These are phyloP conservation scores for Paxillus ammoniavirescens DNA, from an alignment of 768 basidiomycete genomes.

Conservation along the genomic window DNA sequence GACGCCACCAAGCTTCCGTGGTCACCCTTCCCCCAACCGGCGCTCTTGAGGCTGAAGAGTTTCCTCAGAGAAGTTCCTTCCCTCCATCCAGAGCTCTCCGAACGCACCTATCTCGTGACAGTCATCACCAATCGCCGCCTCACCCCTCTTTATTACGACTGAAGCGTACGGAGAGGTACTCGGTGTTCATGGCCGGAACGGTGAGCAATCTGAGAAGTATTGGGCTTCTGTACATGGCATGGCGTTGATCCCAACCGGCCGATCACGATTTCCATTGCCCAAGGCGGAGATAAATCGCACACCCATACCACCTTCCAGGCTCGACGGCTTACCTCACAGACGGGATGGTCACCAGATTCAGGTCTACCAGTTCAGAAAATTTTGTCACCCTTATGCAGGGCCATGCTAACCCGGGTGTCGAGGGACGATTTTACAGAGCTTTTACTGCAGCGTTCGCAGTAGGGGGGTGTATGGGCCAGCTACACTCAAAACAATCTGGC, in stretches of 20 bases:
- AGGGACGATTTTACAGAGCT: too few relatives aligned
- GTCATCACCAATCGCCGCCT: conserved; percentile 93
- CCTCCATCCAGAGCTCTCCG: conserved; percentile 82
- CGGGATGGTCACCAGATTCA: too few relatives aligned
- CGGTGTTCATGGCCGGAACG: conserved; percentile 98
- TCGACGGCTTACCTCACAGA: conserved; percentile 8
- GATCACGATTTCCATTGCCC: conserved; percentile 75
- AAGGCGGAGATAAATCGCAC: conserved; percentile 69
- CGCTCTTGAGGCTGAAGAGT: conserved; percentile 36
- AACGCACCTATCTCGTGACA: conserved; percentile 90
- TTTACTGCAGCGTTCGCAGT: too few relatives aligned
- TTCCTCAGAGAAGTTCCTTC: conserved; percentile 55
- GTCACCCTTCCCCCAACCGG: conserved; percentile 52
- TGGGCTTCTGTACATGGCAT: conserved; percentile 90
- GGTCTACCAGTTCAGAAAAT: too few relatives aligned
- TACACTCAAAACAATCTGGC: too few relatives aligned
- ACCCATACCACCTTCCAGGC: conserved; percentile 92
- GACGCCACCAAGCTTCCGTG: conserved; percentile 78
- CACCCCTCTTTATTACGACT: conserved; percentile 93
- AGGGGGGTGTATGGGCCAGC: too few relatives aligned
- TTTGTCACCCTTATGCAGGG: too few relatives aligned
- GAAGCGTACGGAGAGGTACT: conserved; percentile 99
- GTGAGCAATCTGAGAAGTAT: conserved; percentile 67
- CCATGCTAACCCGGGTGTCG: too few relatives aligned
- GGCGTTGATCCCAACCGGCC: conserved; percentile 78